Conservation (phyloP, 2,329 filamentous ascomycete genomes). For the Kalmusia sp. region DNA sequence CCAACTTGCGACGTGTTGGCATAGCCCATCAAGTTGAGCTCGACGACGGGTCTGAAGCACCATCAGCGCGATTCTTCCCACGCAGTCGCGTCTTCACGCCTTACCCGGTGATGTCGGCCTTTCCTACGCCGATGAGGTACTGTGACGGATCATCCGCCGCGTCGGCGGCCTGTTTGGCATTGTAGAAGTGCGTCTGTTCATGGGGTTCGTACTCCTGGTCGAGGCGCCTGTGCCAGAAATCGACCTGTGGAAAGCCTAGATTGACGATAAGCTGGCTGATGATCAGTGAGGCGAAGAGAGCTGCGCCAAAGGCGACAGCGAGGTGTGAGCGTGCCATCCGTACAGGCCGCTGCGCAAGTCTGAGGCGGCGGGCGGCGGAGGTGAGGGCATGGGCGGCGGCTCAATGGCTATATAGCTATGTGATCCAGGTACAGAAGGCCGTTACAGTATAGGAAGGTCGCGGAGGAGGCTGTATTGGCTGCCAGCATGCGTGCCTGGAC, state of each 20-base stretch:
- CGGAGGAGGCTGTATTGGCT: neutral
- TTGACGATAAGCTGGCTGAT: constrained; percentile 42
- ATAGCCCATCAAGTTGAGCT: constrained; percentile 92
- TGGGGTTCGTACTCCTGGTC: constrained; percentile 29
- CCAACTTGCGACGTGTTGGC: constrained; percentile 84
- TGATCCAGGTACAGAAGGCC: neutral
- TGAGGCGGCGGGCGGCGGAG: constrained; percentile 6
- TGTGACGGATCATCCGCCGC: constrained; percentile 49
- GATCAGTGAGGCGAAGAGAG: constrained; percentile 42
- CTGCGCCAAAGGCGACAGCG: constrained; percentile 45
- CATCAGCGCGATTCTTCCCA: constrained; percentile 19
- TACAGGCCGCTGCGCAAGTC: constrained; percentile 21
- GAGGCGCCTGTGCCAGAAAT: constrained; percentile 44
- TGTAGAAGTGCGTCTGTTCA: constrained; percentile 33
- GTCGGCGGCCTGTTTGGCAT: constrained; percentile 36
- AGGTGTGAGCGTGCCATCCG: constrained; percentile 50
- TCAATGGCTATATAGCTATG: neutral
- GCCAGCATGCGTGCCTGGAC: neutral
- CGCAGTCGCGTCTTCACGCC: neutral
- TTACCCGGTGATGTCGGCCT: constrained; percentile 75
- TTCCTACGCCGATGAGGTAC: constrained; percentile 73
- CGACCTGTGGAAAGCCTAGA: constrained; percentile 43
- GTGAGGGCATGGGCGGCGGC: constrained; percentile 18
- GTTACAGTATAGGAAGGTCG: constrained; percentile 9
- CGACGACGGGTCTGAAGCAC: constrained; percentile 75